A percentile compares a stretch with the other conserved stretches of the same genome.
phyloP scores from a whole-genome alignment of 1,139 yeast species.

The Debaryomyces fabryi region DNA sequence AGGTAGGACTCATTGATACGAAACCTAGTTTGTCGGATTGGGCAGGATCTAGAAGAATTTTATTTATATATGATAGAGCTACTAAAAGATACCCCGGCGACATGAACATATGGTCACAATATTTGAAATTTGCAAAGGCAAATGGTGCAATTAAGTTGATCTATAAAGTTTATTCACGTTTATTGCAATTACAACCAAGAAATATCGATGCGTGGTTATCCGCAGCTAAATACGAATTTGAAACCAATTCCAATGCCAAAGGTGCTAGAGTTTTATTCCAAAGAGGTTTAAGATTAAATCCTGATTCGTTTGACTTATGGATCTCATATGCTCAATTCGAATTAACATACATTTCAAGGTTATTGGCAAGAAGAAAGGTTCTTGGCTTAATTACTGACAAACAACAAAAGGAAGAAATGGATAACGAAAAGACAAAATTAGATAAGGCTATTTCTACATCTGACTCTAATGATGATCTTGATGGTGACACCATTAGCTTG shows the following conservation, averaged over 20 bases:
- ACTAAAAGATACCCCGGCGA: slow-evolving; percentile 80
- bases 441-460: slow-evolving; percentile 28
- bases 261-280: slow-evolving; percentile 89
- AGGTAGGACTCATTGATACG: slow-evolving; percentile 51
- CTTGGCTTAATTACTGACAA: slow-evolving; percentile 76
- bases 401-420: slow-evolving; percentile 61
- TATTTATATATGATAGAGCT: slow-evolving; percentile 84
- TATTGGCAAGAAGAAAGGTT: slow-evolving; percentile 80
- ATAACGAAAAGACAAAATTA: slow-evolving; percentile 39
- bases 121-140: slow-evolving; percentile 71
- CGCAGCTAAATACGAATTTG: slow-evolving; percentile 94
- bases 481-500: slow-evolving; percentile 46
- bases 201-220: slow-evolving; percentile 90
- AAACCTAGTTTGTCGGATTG: slow-evolving; percentile 77
- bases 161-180: slow-evolving; percentile 77
- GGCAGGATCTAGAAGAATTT: slow-evolving; percentile 82
- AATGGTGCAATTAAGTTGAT: slow-evolving; percentile 77
- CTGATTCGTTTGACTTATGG: slow-evolving; percentile 77
- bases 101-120: slow-evolving; percentile 74
- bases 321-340: slow-evolving; percentile 85
- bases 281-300: slow-evolving; percentile 80
- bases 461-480: slow-evolving; percentile 33
- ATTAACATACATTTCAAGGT: slow-evolving; percentile 78
- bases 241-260: slow-evolving; percentile 82
- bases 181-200: slow-evolving; percentile 88